Evolutionary conservation across 208 protist genomes (phyloP).

Genomic region (Crithidia sp.): DNA sequence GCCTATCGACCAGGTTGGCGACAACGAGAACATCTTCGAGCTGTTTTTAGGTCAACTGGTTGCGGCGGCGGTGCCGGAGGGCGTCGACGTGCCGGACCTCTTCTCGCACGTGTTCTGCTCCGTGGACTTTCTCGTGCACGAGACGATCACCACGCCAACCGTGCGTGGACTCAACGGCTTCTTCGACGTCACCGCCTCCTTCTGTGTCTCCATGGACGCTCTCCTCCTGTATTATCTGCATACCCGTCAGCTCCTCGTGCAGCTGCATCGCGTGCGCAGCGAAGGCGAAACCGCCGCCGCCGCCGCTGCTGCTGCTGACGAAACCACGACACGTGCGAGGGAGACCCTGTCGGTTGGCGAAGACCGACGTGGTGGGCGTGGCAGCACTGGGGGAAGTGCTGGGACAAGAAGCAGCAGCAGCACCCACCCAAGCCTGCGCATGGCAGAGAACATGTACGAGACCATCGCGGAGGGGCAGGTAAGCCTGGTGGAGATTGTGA

Average conservation of each 20-base stretch:
- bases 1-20: conserved; percentile 47
- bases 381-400: neutral
- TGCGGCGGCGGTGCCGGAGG: conserved; percentile 59
- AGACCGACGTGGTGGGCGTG: neutral
- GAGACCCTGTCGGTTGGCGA: neutral
- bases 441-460: conserved; percentile 73
- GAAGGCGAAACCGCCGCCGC: conserved; percentile 60
- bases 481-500: conserved; percentile 65
- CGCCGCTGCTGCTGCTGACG: neutral
- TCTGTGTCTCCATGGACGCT: conserved; percentile 87
- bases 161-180: conserved; percentile 88
- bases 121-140: conserved; percentile 89
- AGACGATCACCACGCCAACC: conserved; percentile 86
- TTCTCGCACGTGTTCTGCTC: conserved; percentile 82
- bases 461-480: conserved; percentile 83
- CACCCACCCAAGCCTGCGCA: conserved; percentile 30
- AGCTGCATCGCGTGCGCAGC: conserved; percentile 85
- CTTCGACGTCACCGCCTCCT: conserved; percentile 88
- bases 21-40: conserved; percentile 85
- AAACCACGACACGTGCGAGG: neutral
- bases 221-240: conserved; percentile 88
- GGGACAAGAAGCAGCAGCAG: conserved; percentile 13
- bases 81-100: conserved; percentile 44
- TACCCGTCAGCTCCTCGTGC: conserved; percentile 80
- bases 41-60: conserved; percentile 92